A percentile compares a stretch with the other conserved stretches of the same genome.
Evolutionary conservation across 306 rosid species (phyloP).

Genomic region (Psophocarpus tetragonolobus): DNA sequence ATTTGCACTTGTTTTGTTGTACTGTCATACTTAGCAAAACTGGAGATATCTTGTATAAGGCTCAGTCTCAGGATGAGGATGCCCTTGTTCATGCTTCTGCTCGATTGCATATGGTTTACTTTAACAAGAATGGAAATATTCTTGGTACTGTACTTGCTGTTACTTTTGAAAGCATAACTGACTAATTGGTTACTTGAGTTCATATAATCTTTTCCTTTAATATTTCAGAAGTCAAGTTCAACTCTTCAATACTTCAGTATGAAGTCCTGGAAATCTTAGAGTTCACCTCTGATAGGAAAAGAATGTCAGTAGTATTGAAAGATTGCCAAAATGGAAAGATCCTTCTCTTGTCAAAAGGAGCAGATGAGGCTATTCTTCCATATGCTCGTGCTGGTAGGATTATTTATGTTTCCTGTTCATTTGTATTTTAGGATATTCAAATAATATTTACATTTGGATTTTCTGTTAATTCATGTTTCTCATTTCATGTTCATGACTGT

Average conservation of each 20-base stretch:
- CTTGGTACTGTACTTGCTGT: constrained; percentile 59
- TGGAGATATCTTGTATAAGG: constrained; percentile 87
- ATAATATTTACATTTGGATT: constrained; percentile 8
- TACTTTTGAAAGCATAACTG: constrained; percentile 26
- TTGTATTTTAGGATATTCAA: constrained; percentile 19
- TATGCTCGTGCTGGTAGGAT: constrained; percentile 66
- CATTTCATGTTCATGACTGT: constrained; percentile 13
- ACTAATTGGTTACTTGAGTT: constrained; percentile 33
- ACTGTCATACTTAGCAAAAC: constrained; percentile 61
- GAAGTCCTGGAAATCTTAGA: constrained; percentile 92
- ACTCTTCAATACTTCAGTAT: constrained; percentile 62
- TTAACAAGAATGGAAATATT: constrained; percentile 65
- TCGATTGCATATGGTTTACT: constrained; percentile 80
- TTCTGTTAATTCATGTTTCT: constrained; percentile 16
- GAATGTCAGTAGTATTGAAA: constrained; percentile 89
- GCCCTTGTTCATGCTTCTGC: constrained; percentile 97
- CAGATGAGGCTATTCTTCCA: constrained; percentile 96
- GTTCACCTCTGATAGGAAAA: constrained; percentile 97
- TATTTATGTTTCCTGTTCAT: constrained; percentile 15
- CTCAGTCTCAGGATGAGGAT: constrained; percentile 99
- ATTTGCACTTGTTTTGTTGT: constrained; percentile 33
- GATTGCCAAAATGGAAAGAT: constrained; percentile 90
- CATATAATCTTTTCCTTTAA: constrained; percentile 27
- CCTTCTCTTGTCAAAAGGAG: constrained; percentile 88
- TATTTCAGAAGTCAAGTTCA: constrained; percentile 86